These are phyloP conservation scores for Ailanthus altissimus DNA, from an alignment of 345 rosid species.

Conservation along the genomic window DNA sequence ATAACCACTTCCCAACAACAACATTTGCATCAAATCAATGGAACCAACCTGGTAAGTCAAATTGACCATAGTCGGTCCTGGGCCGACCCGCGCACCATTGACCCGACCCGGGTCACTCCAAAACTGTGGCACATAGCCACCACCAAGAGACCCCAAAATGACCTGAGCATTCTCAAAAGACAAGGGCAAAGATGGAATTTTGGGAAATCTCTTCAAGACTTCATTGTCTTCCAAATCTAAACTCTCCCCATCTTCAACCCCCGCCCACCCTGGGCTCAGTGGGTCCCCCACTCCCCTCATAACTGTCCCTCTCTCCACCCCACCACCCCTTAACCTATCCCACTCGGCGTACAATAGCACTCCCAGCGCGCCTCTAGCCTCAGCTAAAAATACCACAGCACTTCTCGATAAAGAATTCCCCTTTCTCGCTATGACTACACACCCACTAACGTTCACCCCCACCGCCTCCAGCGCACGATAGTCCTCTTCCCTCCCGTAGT, in stretches of 20 bases:
- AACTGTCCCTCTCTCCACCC: constrained; percentile 92
- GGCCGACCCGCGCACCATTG: constrained; percentile 52
- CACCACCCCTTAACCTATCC: constrained; percentile 44
- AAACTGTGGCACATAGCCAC: constrained; percentile 51
- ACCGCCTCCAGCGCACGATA: constrained; percentile 52
- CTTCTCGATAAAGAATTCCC: constrained; percentile 66
- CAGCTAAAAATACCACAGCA: constrained; percentile 61
- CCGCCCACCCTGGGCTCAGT: constrained; percentile 87
- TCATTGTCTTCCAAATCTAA: constrained; percentile 55
- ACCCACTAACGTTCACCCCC: constrained; percentile 67
- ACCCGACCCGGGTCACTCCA: constrained; percentile 55
- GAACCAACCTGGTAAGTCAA: constrained; percentile 71
- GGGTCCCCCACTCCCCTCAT: constrained; percentile 98
- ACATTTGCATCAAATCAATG: neutral
- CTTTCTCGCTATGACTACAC: constrained; percentile 62
- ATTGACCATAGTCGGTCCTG: constrained; percentile 70
- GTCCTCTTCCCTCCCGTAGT: constrained; percentile 77
- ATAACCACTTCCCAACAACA: neutral
- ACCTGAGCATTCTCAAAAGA: constrained; percentile 63
- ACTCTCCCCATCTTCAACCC: constrained; percentile 68
- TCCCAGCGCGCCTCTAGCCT: constrained; percentile 67
- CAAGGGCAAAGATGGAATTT: constrained; percentile 79
- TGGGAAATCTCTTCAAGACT: constrained; percentile 64
- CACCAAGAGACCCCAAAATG: constrained; percentile 66
- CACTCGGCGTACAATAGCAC: constrained; percentile 72